phyloP scores from a whole-genome alignment of 2,329 filamentous ascomycete genomes.

The Fusarium pseudograminearum region DNA sequence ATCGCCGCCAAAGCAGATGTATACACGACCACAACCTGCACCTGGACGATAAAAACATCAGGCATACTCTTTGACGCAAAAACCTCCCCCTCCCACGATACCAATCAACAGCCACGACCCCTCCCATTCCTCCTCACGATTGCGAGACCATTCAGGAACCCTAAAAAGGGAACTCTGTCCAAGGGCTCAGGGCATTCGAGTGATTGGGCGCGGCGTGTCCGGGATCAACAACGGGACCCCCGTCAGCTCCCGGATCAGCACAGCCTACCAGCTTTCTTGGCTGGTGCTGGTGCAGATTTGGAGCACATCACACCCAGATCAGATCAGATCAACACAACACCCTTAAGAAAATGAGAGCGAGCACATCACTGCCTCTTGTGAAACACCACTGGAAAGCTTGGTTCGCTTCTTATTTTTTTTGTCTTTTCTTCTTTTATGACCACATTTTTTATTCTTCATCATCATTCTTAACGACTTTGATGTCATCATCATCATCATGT shows the following conservation, averaged over 20 bases:
- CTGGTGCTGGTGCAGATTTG: conserved; percentile 9
- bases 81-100: conserved; percentile 6
- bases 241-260: conserved; percentile 47
- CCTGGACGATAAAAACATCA: conserved; percentile 14
- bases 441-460: conserved; percentile 11
- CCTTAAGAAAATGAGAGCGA: neutral
- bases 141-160: conserved; percentile 1
- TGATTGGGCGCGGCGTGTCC: conserved; percentile 42
- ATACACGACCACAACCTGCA: conserved; percentile 11
- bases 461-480: conserved; percentile 17
- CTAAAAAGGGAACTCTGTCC: neutral
- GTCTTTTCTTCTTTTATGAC: neutral
- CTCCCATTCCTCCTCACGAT: conserved; percentile 1
- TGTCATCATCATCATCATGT: conserved; percentile 12
- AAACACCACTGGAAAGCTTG: conserved; percentile 14
- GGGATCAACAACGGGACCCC: conserved; percentile 37
- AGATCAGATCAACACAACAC: conserved; percentile 11
- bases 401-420: conserved; percentile 14
- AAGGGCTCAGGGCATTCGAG: conserved; percentile 18
- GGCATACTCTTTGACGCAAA: conserved; percentile 20
- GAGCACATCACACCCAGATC: conserved; percentile 4
- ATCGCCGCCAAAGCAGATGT: conserved; percentile 17
- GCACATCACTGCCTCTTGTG: conserved; percentile 31
- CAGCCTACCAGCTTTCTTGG: conserved; percentile 25
- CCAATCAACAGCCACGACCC: neutral